Evolutionary conservation across 306 rosid genomes (phyloP), one percentile per base, ranked within the genome.

Genomic region (Citrullus amarus): DNA sequence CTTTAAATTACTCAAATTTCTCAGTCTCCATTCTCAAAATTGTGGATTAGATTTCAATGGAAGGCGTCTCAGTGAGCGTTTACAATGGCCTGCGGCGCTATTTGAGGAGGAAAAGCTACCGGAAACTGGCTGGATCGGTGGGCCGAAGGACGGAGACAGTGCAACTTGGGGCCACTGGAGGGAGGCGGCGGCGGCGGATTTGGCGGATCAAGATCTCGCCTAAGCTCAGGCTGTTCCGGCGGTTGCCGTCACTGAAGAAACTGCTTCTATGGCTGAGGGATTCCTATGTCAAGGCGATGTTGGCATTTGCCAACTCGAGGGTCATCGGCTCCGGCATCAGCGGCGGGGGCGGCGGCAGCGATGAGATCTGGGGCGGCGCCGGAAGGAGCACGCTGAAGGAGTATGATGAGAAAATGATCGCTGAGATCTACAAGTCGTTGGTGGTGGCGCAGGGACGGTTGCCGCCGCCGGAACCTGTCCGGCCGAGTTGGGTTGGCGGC

Each of bases 361-460:
- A 57, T 22, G 78, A 75, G 14, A 69, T 79, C 12, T 15, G 54
- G 9, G 78, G 69, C 4, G 82, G 77, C 10, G 79, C 85, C 44
- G 84, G 81, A 2, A 82, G 81, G 78, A 50, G 41, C 18, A 81
- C 88, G 18, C 16, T 78, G 2, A 92, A 92, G 89, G 98, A 94
- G 86, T 94, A 94, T 43, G 96, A 94, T 71, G 88, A 87, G 46
- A 89, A 85, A 84, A 86, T 94, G 88, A 80, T 92, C 44, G 44
- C 88, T 14, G 87, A 88, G 85, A 87, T 92, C 80, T 92, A 90
- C 78, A 90, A 84, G 62, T 82, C 95, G 3, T 39, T 92, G 61
- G 36, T 89, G 75, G 72, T 83, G 71, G 79, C 84, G 17, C 93
- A 87, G 77, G 86, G 85, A 13, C 88, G 78, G 36, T 48, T 88